phyloP scores from a whole-genome alignment of 1,139 yeast genomes.

The Diutina siamensis region DNA sequence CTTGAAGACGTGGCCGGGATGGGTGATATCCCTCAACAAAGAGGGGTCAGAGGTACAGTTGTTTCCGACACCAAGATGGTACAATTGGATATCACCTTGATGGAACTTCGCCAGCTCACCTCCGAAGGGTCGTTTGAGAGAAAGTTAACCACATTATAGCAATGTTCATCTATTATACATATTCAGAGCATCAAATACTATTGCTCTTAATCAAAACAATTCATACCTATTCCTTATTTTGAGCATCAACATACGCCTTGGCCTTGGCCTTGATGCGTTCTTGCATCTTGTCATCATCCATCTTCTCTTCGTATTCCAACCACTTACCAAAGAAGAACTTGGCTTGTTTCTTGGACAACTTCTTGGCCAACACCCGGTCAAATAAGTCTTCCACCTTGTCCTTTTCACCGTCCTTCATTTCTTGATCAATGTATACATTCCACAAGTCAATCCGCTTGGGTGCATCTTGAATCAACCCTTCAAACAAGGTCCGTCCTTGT shows the following conservation, averaged over 20 bases:
- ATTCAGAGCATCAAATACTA: neutral
- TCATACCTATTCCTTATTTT: neutral
- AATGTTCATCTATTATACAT: neutral
- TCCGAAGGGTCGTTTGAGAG: neutral
- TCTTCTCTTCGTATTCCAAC: conserved; percentile 66
- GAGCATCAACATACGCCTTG: conserved; percentile 47
- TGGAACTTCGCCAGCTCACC: conserved; percentile 20
- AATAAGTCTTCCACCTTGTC: conserved; percentile 64
- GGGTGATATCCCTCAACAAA: conserved; percentile 20
- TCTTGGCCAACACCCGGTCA: conserved; percentile 63
- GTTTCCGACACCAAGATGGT: conserved; percentile 37
- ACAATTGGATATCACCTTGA: conserved; percentile 34
- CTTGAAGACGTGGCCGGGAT: conserved; percentile 22
- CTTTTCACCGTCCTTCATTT: conserved; percentile 50
- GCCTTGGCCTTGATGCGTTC: conserved; percentile 91
- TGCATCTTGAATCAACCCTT: conserved; percentile 81
- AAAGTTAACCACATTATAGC: neutral
- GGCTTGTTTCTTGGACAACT: conserved; percentile 82
- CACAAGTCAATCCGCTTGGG: conserved; percentile 90
- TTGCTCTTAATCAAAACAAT: neutral
- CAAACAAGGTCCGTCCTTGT: conserved; percentile 89
- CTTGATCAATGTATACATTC: conserved; percentile 93
- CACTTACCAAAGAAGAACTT: conserved; percentile 91
- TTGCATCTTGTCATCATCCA: conserved; percentile 56
- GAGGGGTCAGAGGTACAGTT: conserved; percentile 20